Evolutionary conservation across 305 asterid species (phyloP), one percentile per base, ranked within the genome.

Genomic region (Fraxinus angustifolia): DNA sequence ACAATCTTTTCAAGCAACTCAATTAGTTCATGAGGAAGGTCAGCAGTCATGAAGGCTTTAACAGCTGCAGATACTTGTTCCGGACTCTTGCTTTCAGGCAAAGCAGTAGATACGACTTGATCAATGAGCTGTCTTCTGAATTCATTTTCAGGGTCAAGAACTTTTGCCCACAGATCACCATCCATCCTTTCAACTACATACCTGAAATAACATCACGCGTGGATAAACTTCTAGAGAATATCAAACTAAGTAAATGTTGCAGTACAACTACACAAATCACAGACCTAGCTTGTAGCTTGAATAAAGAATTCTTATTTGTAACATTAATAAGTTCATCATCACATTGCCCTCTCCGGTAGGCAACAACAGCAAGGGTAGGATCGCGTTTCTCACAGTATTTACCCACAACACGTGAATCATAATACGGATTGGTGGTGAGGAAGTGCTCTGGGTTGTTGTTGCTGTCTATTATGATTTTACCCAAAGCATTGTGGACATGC

Each of bases 1-100:
- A 96, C 99, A 30, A 96, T 96, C 92, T 96, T 96, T 84, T 96
- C 99, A 84, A 96, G 98, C 86, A 96, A 91, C 88, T 96, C 99
- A 82, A 96, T 96, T 74, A 96, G 89, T 83, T 96, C 99, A 78
- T 96, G 99, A 28, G 99, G 99, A 75, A 96, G 99, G 87, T 96
- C 99, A 75, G 99, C 99, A 26, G 99, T 93, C 99, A 96, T 96
- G 87, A 96, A 96, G 4, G 99, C 98, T 84, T 96, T 96, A 79
- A 96, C 98, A 84, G 99, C 98, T 11, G 99, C 99, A 85, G 99
- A 96, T 81, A 96, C 99, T 90, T 96, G 99, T 86, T 96, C 99
- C 3, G 99, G 99, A 82, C 98, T 94, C 91, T 96, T 94, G 96
- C 98, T 96, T 85, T 96, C 99, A 23, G 99, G 98, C 89, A 96